A percentile compares a stretch with the other conserved stretches of the same genome.
Evolutionary conservation across 306 rosid species (phyloP).

Genomic region (Cucurbita moschata): DNA sequence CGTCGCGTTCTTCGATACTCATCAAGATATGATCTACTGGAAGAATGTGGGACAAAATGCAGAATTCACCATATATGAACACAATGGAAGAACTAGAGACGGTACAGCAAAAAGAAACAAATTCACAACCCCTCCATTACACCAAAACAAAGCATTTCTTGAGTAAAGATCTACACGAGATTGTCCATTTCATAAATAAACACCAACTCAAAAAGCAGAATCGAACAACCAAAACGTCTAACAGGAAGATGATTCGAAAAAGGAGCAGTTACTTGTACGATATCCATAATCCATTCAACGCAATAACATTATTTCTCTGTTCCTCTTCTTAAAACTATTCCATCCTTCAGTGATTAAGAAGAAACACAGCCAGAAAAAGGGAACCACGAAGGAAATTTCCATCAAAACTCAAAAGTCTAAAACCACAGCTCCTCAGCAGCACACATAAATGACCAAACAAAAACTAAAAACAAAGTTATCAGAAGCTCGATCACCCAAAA

Average conservation of each 20-base stretch:
- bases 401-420: not conserved
- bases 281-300: slow-evolving; percentile 27
- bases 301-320: slow-evolving; percentile 1
- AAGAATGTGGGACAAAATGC: not conserved
- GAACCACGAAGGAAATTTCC: not conserved
- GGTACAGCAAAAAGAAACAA: not conserved
- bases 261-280: slow-evolving; percentile 23
- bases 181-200: not conserved
- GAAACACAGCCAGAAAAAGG: not conserved
- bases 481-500: slow-evolving; percentile 15
- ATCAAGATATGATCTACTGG: not conserved
- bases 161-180: not conserved
- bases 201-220: not conserved
- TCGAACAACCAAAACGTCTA: slow-evolving; percentile 16
- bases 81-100: not conserved
- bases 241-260: slow-evolving; percentile 12
- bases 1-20: not conserved
- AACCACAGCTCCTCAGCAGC: slow-evolving; percentile 4
- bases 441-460: slow-evolving; percentile 14
- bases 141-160: not conserved
- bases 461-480: slow-evolving; percentile 8
- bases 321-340: not conserved
- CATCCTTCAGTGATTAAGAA: not conserved
- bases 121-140: not conserved
- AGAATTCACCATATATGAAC: not conserved